A percentile compares a stretch with the other conserved stretches of the same genome.
These are phyloP conservation scores for Crithidia expoeki DNA, from an alignment of 208 protist species.

Conservation along the genomic window DNA sequence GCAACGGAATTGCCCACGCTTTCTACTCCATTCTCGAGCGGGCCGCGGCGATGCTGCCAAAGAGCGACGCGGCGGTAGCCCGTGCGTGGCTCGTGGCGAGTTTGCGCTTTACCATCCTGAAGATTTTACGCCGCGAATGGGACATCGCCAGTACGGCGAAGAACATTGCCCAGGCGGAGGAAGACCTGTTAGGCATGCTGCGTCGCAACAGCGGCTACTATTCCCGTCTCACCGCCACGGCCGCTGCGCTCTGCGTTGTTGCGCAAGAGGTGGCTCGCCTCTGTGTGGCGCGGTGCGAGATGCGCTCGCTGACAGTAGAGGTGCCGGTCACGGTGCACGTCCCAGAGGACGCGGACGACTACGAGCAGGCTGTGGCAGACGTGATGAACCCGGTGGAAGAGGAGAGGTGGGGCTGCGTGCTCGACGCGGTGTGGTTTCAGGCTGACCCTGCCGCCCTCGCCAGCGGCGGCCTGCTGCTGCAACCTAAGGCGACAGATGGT, in stretches of 20 bases:
- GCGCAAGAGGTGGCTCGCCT: slow-evolving; percentile 36
- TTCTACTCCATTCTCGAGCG: slow-evolving; percentile 30
- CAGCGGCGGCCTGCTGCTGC: slow-evolving; percentile 55
- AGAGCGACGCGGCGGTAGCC: slow-evolving; percentile 16
- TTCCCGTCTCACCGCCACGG: slow-evolving; percentile 16
- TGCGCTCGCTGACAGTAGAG: slow-evolving; percentile 19
- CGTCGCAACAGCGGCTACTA: not conserved
- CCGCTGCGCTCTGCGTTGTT: slow-evolving; percentile 36
- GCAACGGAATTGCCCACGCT: slow-evolving; percentile 11
- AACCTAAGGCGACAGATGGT: slow-evolving; percentile 15
- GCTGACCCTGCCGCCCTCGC: slow-evolving; percentile 50
- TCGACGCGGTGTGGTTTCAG: slow-evolving; percentile 83
- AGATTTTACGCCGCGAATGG: slow-evolving; percentile 38
- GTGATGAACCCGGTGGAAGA: slow-evolving; percentile 43
- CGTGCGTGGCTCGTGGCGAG: slow-evolving; percentile 38
- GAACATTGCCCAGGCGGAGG: slow-evolving; percentile 22
- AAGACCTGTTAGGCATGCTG: slow-evolving; percentile 25
- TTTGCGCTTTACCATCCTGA: slow-evolving; percentile 41
- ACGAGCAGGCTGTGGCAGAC: slow-evolving; percentile 29
- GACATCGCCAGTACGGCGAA: slow-evolving; percentile 12
- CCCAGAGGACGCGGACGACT: slow-evolving; percentile 33
- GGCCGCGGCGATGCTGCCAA: not conserved
- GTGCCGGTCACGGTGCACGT: slow-evolving; percentile 40
- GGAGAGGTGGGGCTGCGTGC: slow-evolving; percentile 55
- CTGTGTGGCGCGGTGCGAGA: slow-evolving; percentile 9